A percentile compares a stretch with the other conserved stretches of the same genome.
These are phyloP conservation scores for Daldinia vernicosa DNA, from an alignment of 495 filamentous ascomycete species.

Conservation along the genomic window DNA sequence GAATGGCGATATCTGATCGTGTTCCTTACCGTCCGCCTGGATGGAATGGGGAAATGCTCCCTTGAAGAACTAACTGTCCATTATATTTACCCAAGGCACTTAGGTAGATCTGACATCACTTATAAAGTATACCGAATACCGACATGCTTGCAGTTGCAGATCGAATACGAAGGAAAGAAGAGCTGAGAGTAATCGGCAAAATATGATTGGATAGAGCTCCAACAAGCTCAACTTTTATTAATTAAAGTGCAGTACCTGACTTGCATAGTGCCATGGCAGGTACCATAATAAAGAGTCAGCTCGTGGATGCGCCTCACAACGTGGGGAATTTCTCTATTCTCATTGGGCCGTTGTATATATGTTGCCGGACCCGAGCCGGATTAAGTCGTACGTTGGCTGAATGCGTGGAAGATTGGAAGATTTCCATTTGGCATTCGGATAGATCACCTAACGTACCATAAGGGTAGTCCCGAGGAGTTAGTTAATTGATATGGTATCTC, in stretches of 20 bases:
- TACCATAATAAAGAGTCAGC: neutral
- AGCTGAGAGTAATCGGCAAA: constrained; percentile 29
- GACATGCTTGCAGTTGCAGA: constrained; percentile 8
- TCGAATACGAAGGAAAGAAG: constrained; percentile 9
- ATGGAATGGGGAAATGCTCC: neutral
- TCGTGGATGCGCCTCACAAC: constrained; percentile 34
- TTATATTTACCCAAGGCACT: neutral
- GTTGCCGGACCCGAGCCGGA: constrained; percentile 1
- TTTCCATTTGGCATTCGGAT: neutral
- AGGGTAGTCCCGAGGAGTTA: constrained; percentile 5
- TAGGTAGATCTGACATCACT: constrained; percentile 20
- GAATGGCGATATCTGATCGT: neutral
- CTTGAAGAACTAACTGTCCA: constrained; percentile 1
- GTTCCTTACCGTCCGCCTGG: constrained; percentile 5
- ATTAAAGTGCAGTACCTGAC: neutral
- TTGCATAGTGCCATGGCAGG: too few species aligned
- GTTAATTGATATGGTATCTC: neutral
- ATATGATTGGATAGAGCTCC: constrained; percentile 31
- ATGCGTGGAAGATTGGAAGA: constrained; percentile 10
- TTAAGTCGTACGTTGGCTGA: constrained; percentile 1
- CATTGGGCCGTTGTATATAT: constrained; percentile 25
- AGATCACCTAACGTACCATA: neutral
- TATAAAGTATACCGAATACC: neutral
- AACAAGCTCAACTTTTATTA: neutral
- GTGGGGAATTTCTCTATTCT: constrained; percentile 22